These are phyloP conservation scores for Tremella fuciformis DNA, from an alignment of 768 basidiomycete species.

Conservation along the genomic window DNA sequence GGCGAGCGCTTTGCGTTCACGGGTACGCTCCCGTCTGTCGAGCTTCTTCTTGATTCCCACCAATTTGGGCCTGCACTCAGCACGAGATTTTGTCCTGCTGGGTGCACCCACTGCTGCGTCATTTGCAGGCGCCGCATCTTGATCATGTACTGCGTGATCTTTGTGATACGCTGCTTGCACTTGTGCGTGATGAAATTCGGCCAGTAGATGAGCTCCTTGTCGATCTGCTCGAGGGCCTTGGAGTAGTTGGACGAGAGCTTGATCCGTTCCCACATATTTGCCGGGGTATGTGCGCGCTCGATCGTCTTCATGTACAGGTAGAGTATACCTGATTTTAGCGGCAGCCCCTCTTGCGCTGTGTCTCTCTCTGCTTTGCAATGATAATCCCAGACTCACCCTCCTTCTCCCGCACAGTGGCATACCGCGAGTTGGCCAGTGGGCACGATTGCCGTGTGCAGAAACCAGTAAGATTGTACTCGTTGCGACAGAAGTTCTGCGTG, in stretches of 20 bases:
- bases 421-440: conserved; percentile 94
- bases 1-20: conserved; percentile 92
- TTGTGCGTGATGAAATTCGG: conserved; percentile 96
- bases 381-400: conserved; percentile 62
- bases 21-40: conserved; percentile 82
- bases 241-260: conserved; percentile 89
- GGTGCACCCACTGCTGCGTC: conserved; percentile 69
- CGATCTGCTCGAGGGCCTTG: conserved; percentile 95
- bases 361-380: not conserved
- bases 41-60: conserved; percentile 96
- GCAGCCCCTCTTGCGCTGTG: conserved; percentile 13
- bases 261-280: conserved; percentile 96
- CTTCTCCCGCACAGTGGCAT: conserved; percentile 95
- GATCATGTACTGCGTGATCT: conserved; percentile 98
- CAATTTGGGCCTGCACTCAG: conserved; percentile 70
- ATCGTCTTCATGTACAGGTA: conserved; percentile 97
- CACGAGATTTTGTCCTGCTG: conserved; percentile 5
- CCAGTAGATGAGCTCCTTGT: conserved; percentile 94
- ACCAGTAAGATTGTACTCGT: conserved; percentile 97
- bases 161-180: conserved; percentile 98
- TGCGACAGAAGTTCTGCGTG: conserved; percentile 97
- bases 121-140: conserved; percentile 91
- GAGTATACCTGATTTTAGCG: conserved; percentile 61
- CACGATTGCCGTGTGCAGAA: conserved; percentile 93
- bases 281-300: conserved; percentile 92